Conservation (phyloP, 441 rosid species). For the Erodium trifolium region DNA sequence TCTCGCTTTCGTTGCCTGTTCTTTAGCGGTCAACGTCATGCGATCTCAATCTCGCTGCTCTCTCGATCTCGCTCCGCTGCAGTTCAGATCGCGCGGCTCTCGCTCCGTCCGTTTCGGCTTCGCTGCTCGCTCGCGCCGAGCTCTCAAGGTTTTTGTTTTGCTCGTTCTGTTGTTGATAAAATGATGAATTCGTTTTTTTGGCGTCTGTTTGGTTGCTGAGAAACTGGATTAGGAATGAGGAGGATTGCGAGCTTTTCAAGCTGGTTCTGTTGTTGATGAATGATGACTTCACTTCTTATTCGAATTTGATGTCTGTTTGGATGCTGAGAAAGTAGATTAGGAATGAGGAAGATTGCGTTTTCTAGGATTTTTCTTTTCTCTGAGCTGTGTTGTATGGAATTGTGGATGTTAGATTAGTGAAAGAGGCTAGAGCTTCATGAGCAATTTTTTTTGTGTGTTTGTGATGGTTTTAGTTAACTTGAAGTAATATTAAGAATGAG, state of each 20-base stretch:
- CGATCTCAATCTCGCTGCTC: slow-evolving; percentile 27
- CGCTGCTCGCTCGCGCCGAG: background rate
- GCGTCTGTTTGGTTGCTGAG: background rate
- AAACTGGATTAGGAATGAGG: background rate
- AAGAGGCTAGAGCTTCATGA: background rate
- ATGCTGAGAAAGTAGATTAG: background rate
- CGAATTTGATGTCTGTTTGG: background rate
- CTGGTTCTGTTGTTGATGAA: no score
- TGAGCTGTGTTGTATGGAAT: background rate
- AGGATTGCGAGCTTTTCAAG: background rate
- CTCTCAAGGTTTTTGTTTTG: background rate
- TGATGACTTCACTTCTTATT: background rate
- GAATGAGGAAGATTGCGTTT: background rate
- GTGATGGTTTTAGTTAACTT: background rate
- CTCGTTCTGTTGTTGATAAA: background rate
- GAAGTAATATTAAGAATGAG: background rate
- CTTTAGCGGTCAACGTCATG: slow-evolving; percentile 32
- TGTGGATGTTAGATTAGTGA: background rate
- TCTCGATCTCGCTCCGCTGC: slow-evolving; percentile 22
- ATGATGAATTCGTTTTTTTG: background rate
- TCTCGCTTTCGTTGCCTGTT: background rate
- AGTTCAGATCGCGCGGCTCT: slow-evolving; percentile 10
- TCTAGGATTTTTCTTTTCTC: background rate
- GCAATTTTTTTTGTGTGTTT: background rate
- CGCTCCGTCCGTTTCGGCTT: background rate